These are phyloP conservation scores for Aureobasidium sp. DNA, from an alignment of 2,329 filamentous ascomycete species.

Conservation along the genomic window DNA sequence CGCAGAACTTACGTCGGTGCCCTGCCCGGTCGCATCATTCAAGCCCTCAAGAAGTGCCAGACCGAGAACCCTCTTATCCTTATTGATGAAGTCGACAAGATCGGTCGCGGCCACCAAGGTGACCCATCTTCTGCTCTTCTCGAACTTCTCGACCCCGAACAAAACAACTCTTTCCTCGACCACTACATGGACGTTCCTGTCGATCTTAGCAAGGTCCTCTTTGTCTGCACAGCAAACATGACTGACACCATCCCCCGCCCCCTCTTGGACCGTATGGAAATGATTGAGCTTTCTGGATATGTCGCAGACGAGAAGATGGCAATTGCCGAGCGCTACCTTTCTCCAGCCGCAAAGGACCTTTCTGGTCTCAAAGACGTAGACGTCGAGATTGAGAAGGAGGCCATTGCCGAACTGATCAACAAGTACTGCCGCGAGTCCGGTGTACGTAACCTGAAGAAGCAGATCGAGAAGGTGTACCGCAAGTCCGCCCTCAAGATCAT, in stretches of 20 bases:
- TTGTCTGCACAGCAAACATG: slow-evolving; percentile 98
- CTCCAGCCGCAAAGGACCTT: slow-evolving; percentile 87
- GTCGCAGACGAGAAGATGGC: slow-evolving; percentile 99
- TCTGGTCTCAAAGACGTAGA: slow-evolving; percentile 85
- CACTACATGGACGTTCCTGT: slow-evolving; percentile 99
- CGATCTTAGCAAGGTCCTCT: slow-evolving; percentile 92
- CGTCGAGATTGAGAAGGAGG: slow-evolving; percentile 75
- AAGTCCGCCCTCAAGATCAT: slow-evolving; percentile 98
- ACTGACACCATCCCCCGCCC: slow-evolving; percentile 95
- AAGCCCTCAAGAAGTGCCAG: slow-evolving; percentile 97
- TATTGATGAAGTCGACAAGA: slow-evolving; percentile 98
- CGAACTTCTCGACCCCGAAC: slow-evolving; percentile 90
- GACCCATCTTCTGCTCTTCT: slow-evolving; percentile 91
- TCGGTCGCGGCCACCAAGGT: slow-evolving; percentile 90
- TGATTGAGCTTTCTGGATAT: slow-evolving; percentile 93
- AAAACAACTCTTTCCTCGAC: slow-evolving; percentile 94
- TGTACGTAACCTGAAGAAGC: slow-evolving; percentile 96
- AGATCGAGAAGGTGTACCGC: slow-evolving; percentile 97
- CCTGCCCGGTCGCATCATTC: slow-evolving; percentile 90
- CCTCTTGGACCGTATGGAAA: slow-evolving; percentile 92
- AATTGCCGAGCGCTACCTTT: slow-evolving; percentile 87
- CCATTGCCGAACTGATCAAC: slow-evolving; percentile 95
- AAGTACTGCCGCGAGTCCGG: slow-evolving; percentile 97
- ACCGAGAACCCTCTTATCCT: slow-evolving; percentile 95
- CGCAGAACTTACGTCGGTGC: slow-evolving; percentile 94